Base-by-base conservation (phyloP, 2,329 filamentous ascomycete genomes). In the Orbilia blumenaviensis region DNA sequence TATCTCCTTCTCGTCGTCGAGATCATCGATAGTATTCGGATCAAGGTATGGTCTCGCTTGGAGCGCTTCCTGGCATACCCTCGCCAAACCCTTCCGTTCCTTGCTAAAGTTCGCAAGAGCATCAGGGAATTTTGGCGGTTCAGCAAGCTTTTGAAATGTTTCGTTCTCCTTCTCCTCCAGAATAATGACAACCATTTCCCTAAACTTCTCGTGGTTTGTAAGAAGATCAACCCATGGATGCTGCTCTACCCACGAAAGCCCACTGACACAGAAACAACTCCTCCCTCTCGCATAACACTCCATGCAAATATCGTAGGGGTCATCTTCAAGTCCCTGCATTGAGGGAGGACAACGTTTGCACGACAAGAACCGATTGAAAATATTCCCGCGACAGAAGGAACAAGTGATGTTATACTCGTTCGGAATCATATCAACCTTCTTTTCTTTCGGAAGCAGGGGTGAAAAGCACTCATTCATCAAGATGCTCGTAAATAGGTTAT, bases 211-310 rank as follows among this genome's bases (percentile, higher is more conserved):
- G 81, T 98, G 93, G 73, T 91, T 91, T 60, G 89, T 85, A 0
- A 89, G 86, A 9, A 99, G 85, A 12, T 93, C 89, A 44, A 89
- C 86, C 94, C 94, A 98, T 10, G 88, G 85, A 87, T 94, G 97
- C 81, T 98, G 95, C 81, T 99, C 94, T 60, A 92, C 93, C 94
- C 94, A 99, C 76, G 88, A 89, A 9, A 97, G 87, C 9, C 89
- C 89, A 2, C 94, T 96, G 60, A 96, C 87, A 81, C 95, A 99
- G 2, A 88, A 89, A 81, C 95, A 99, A 50, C 94, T 97, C 61
- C 95, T 89, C 21, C 95, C 95, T 91, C 98, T 96, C n/a, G 90
- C 91, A 81, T 96, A 99, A 81, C 95, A 99, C 79, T 99, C 95
- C 92, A 99, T 94, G 81, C 95, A 99, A 21, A 99, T 87, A 82